Percentiles rank a stretch among this genome's conserved stretches.
Evolutionary conservation across 345 rosid species (phyloP).

Genomic region (Corchorus capsularis): DNA sequence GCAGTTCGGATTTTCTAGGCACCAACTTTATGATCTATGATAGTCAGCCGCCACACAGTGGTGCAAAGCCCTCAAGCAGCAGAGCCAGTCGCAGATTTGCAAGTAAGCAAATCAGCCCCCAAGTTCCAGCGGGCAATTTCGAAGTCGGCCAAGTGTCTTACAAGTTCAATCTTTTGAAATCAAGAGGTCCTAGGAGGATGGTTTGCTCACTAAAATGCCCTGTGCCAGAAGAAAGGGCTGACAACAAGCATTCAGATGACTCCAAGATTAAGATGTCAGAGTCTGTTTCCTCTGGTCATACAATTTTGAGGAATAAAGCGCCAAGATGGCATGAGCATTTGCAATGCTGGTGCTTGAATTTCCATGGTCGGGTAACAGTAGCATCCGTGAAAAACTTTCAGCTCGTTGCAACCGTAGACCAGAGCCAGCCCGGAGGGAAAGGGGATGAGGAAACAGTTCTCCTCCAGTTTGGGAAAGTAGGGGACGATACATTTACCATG

Average conservation of each 20-base stretch:
- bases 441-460: slow-evolving; percentile 88
- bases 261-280: slow-evolving; percentile 43
- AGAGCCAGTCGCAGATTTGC: slow-evolving; percentile 79
- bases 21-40: slow-evolving; percentile 91
- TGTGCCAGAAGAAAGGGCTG: slow-evolving; percentile 35
- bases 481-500: slow-evolving; percentile 86
- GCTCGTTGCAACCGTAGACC: slow-evolving; percentile 74
- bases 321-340: slow-evolving; percentile 97
- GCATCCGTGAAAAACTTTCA: slow-evolving; percentile 96
- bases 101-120: slow-evolving; percentile 96
- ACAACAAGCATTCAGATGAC: slow-evolving; percentile 32
- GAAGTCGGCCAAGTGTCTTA: slow-evolving; percentile 83
- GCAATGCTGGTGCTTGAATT: slow-evolving; percentile 97
- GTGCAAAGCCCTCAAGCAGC: slow-evolving; percentile 85
- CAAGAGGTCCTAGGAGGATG: slow-evolving; percentile 99
- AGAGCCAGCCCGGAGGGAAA: slow-evolving; percentile 80
- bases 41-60: slow-evolving; percentile 77
- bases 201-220: slow-evolving; percentile 68
- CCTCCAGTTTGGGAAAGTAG: slow-evolving; percentile 92
- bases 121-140: slow-evolving; percentile 86
- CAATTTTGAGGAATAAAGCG: slow-evolving; percentile 77
- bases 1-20: slow-evolving; percentile 95
- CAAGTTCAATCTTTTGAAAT: slow-evolving; percentile 91
- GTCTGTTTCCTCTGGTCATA: slow-evolving; percentile 33
- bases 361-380: slow-evolving; percentile 91